A percentile compares a stretch with the other conserved stretches of the same genome.
Evolutionary conservation across 768 basidiomycete species (phyloP).

Genomic region (Leccinellum albellum): DNA sequence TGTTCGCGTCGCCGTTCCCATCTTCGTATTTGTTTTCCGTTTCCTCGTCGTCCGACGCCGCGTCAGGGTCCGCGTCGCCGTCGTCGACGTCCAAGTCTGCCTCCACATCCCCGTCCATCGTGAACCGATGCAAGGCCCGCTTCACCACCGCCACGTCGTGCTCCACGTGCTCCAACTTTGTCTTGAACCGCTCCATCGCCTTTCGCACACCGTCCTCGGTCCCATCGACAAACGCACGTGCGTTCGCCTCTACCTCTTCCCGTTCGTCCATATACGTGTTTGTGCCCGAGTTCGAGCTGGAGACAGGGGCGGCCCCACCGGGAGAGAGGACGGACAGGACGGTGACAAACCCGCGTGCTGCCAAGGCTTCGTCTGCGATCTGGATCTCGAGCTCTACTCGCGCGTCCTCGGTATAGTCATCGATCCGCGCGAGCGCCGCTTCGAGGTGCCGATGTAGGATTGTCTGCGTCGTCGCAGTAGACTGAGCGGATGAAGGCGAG

Average conservation of each 20-base stretch:
- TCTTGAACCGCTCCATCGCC: constrained; percentile 45
- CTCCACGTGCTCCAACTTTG: constrained; percentile 68
- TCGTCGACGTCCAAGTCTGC: not conserved
- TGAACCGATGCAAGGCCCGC: constrained; percentile 46
- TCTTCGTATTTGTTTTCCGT: too few species aligned
- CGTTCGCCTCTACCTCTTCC: constrained; percentile 45
- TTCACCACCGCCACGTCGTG: constrained; percentile 76
- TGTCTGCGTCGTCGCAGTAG: not conserved
- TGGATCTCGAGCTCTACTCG: constrained; percentile 82
- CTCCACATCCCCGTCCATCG: not conserved
- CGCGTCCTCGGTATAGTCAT: constrained; percentile 74
- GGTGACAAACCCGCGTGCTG: constrained; percentile 63
- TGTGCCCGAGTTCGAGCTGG: not conserved
- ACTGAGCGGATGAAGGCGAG: not conserved
- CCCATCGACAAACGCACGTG: constrained; percentile 37
- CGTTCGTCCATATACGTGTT: constrained; percentile 11
- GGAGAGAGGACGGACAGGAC: constrained; percentile 49
- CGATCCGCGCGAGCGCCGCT: constrained; percentile 56
- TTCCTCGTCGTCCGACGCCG: not conserved
- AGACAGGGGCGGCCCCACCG: constrained; percentile 34
- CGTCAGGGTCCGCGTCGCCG: fast-evolving
- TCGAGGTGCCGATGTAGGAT: constrained; percentile 34
- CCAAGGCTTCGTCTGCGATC: constrained; percentile 65
- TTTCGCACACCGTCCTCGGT: constrained; percentile 25
- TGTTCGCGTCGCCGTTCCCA: constrained; percentile 10